A percentile compares a stretch with the other conserved stretches of the same genome.
Evolutionary conservation across 768 basidiomycete species (phyloP).

Genomic region (Lyophyllum atratum): DNA sequence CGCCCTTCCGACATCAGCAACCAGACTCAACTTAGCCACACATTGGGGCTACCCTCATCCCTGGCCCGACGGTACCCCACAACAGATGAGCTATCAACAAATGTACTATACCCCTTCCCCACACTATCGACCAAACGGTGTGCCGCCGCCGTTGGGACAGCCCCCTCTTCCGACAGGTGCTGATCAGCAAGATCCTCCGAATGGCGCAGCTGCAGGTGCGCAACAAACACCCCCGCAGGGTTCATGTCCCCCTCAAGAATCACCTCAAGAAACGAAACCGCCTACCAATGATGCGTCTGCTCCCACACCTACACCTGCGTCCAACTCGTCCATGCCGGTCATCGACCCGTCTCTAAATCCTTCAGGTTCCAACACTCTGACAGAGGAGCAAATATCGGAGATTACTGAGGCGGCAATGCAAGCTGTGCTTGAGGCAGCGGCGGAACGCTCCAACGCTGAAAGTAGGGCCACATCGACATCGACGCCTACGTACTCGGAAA

Average conservation of each 20-base stretch:
- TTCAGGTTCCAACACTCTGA: conserved; percentile 19
- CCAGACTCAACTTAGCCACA: conserved; percentile 41
- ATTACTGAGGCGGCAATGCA: conserved; percentile 31
- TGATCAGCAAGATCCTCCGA: conserved; percentile 5
- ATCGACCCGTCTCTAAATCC: conserved; percentile 30
- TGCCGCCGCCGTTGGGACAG: conserved; percentile 20
- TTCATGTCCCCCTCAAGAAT: conserved; percentile 3
- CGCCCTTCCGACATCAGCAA: conserved; percentile 55
- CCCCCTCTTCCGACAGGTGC: conserved; percentile 14
- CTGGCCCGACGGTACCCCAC: conserved; percentile 37
- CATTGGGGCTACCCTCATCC: conserved; percentile 44
- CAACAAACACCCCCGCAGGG: conserved; percentile 3
- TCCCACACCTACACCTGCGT: not conserved
- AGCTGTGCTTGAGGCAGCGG: conserved; percentile 34
- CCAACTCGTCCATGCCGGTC: conserved; percentile 3
- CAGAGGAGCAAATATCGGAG: conserved; percentile 27
- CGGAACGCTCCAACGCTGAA: conserved; percentile 29
- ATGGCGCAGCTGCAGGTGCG: not conserved
- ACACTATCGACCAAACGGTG: conserved; percentile 48
- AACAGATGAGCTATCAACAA: conserved; percentile 36
- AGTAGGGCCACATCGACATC: conserved; percentile 15
- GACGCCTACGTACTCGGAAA: conserved; percentile 10
- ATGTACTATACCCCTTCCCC: conserved; percentile 42
- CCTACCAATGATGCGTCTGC: not conserved
- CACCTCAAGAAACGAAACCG: conserved; percentile 1